Conservation (phyloP, 2,329 filamentous ascomycete species). For the Penicillium sumatraense region DNA sequence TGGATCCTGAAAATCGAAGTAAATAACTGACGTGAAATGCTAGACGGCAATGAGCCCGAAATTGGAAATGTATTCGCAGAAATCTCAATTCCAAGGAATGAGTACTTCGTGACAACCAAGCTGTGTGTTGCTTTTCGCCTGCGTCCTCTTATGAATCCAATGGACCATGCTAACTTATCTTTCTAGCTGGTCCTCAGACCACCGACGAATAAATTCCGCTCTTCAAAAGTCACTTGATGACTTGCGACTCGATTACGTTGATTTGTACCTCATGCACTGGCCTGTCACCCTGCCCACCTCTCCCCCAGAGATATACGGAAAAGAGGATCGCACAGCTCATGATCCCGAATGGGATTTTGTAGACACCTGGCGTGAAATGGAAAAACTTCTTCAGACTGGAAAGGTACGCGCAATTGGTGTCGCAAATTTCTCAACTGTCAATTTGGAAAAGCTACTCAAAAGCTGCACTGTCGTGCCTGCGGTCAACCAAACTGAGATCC, state of each 20-base stretch:
- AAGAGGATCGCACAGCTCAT: slow-evolving; percentile 54
- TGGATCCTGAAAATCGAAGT: background rate
- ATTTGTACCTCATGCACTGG: slow-evolving; percentile 33
- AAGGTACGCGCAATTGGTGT: slow-evolving; percentile 32
- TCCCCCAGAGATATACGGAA: slow-evolving; percentile 15
- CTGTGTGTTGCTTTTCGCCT: slow-evolving; percentile 47
- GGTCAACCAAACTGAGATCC: slow-evolving; percentile 44
- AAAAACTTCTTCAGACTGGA: slow-evolving; percentile 20
- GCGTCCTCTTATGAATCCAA: background rate
- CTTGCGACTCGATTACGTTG: slow-evolving; percentile 18
- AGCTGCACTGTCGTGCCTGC: slow-evolving; percentile 24
- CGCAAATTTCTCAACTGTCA: slow-evolving; percentile 25
- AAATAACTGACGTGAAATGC: background rate
- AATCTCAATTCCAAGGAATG: slow-evolving; percentile 62
- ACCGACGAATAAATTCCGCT: slow-evolving; percentile 65
- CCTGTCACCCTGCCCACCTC: slow-evolving; percentile 29
- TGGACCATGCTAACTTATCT: slow-evolving; percentile 61
- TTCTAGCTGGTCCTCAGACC: slow-evolving; percentile 68
- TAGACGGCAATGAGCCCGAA: slow-evolving; percentile 63
- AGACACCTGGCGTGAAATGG: slow-evolving; percentile 63
- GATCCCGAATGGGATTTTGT: slow-evolving; percentile 75
- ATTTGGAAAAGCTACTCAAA: slow-evolving; percentile 18
- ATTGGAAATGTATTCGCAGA: slow-evolving; percentile 65
- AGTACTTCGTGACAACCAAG: slow-evolving; percentile 66
- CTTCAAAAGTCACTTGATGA: slow-evolving; percentile 20